A percentile compares a stretch with the other conserved stretches of the same genome.
These are phyloP conservation scores for Mortierella claussenii DNA, from an alignment of 192 early-diverging fungal genomes.

Conservation along the genomic window DNA sequence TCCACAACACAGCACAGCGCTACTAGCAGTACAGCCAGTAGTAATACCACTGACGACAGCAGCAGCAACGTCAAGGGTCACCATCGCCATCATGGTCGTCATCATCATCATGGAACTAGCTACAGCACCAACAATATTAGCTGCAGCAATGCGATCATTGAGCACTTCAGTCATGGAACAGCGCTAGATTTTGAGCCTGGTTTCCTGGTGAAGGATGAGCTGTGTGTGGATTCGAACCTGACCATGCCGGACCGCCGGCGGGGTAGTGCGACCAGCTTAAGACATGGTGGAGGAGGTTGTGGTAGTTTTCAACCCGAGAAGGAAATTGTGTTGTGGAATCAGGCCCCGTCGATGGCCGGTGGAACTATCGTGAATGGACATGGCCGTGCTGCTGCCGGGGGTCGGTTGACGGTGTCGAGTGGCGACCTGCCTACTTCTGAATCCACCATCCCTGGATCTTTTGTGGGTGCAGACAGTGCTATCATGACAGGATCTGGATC, in stretches of 20 bases:
- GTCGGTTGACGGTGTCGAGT: constrained; percentile 4
- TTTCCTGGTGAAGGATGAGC: constrained; percentile 15
- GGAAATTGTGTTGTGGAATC: constrained; percentile 12
- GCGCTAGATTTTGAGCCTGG: constrained; percentile 12
- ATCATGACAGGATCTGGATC: too few species aligned
- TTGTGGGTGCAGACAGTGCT: too few species aligned
- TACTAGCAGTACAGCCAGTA: constrained; percentile 9
- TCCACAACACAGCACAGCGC: background rate
- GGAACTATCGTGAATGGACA: background rate
- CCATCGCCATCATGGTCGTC: too few species aligned
- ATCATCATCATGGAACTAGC: too few species aligned
- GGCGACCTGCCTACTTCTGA: constrained; percentile 3
- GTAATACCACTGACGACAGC: background rate
- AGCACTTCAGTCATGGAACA: constrained; percentile 14
- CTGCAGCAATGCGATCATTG: background rate
- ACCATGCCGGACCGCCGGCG: constrained; percentile 9
- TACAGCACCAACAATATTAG: background rate
- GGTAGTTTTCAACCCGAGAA: constrained; percentile 23
- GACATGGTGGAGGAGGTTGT: too few species aligned
- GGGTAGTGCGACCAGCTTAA: constrained; percentile 29
- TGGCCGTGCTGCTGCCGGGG: constrained; percentile 1
- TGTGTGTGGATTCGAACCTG: background rate
- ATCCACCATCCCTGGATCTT: too few species aligned
- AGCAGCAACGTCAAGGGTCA: background rate
- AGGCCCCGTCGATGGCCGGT: background rate